Evolutionary conservation across 2,329 filamentous ascomycete species (phyloP), one percentile per base, ranked within the genome.

Genomic region (Pseudocercospora ulei): DNA sequence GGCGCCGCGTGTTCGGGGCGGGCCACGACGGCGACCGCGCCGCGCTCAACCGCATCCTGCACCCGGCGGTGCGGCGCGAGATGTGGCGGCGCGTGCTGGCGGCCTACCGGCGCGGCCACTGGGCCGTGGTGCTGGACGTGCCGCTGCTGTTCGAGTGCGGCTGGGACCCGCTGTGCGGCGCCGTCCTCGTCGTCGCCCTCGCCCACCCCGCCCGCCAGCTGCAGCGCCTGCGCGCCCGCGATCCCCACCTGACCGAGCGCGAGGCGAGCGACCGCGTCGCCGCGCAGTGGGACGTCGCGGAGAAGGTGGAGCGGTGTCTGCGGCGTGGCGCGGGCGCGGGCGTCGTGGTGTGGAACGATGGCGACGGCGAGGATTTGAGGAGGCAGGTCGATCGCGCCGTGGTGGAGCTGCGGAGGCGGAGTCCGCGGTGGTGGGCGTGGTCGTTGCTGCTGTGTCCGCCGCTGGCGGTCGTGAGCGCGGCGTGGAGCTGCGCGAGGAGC

Each of bases 71-170:
- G 26, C 72, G 87, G 25, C 71, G 67, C 56, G 85, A 82, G 60
- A 88, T 95, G 72, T 84, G 85, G 61, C 76, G 71, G 53, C 69
- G 73, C 31, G 73, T 96, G 40, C 56, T 85, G n/a, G 67, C 69
- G 44, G 75, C 75, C 51, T 95, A 94, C 56, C 39, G 90, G 8
- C 64, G 64, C 1, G 88, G 90, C 0, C 61, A 77, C 57, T 90
- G 88, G 85, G 87, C 86, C 0, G 85, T 94, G 3, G 80, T 98
- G 22, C 70, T 96, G 9, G 90, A 98, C 58, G 79, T 98, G 5
- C 90, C 90, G 35, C 67, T 98, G 38, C 70, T 98, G 26, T 95
- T 95, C 54, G 90, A 98, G 68, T 80, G 77, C 52, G 76, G 78
- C 2, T 78, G 94, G 62, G 90, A 98, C 61, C 68, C 76, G 25